Conservation (phyloP, 805 yeast species). For the Metschnikowia orientalis region DNA sequence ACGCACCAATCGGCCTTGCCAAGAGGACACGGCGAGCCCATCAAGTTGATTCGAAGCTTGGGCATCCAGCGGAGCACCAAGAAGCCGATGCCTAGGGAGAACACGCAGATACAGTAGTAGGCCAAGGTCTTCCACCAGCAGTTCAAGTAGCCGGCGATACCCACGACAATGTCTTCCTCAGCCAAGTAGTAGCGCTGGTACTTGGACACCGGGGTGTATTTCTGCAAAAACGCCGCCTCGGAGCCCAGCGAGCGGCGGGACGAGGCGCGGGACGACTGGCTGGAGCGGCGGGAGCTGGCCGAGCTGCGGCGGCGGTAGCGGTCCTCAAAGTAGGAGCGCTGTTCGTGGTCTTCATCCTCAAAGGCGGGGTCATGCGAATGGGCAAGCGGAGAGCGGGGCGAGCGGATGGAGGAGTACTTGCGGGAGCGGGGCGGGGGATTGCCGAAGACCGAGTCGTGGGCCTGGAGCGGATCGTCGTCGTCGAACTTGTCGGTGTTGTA, state of each 20-base stretch:
- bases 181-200: constrained; percentile 87
- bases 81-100: constrained; percentile 70
- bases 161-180: constrained; percentile 92
- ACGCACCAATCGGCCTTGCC: constrained; percentile 91
- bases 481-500: constrained; percentile 47
- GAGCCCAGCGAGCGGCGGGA: constrained; percentile 8
- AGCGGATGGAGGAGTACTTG: constrained; percentile 8
- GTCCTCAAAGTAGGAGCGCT: constrained; percentile 20
- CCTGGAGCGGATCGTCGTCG: constrained; percentile 16
- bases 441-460: not conserved
- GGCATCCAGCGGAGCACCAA: constrained; percentile 85
- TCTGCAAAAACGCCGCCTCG: constrained; percentile 10
- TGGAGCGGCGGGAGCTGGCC: constrained; percentile 8
- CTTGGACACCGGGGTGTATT: constrained; percentile 34
- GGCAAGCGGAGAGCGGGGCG: constrained; percentile 12
- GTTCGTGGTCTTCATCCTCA: constrained; percentile 11
- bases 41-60: constrained; percentile 57
- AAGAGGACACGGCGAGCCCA: constrained; percentile 63
- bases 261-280: constrained; percentile 6
- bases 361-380: constrained; percentile 1
- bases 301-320: constrained; percentile 24
- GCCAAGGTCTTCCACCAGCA: constrained; percentile 41
- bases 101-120: constrained; percentile 52
- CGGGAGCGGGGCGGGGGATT: constrained; percentile 2
- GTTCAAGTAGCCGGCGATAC: constrained; percentile 83